Conservation (phyloP, 805 yeast species). For the Barnettozyma vustinii region DNA sequence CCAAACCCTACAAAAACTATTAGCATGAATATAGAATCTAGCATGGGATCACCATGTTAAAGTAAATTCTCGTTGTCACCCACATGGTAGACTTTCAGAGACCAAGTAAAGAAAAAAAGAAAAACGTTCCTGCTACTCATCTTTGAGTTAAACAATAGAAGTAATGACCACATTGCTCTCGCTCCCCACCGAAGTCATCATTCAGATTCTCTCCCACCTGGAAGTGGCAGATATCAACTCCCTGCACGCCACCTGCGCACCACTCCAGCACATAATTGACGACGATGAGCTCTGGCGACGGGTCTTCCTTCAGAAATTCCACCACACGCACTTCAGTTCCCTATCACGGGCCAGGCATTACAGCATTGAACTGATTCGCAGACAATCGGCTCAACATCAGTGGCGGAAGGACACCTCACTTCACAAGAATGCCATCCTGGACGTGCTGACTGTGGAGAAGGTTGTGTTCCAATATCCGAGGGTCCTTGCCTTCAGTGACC, state of each 20-base stretch:
- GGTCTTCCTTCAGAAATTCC: conserved; percentile 27
- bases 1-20: background rate
- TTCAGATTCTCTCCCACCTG: conserved; percentile 31
- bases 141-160: background rate
- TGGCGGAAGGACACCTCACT: conserved; percentile 18
- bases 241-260: conserved; percentile 28
- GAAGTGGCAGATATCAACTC: conserved; percentile 31
- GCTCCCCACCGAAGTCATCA: conserved; percentile 34
- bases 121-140: background rate
- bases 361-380: conserved; percentile 30
- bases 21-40: conserved; percentile 1
- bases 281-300: conserved; percentile 40
- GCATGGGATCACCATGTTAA: background rate
- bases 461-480: conserved; percentile 16
- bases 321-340: conserved; percentile 32
- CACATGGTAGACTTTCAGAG: background rate
- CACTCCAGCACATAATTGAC: conserved; percentile 27
- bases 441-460: conserved; percentile 8
- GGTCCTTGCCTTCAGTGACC: conserved; percentile 13
- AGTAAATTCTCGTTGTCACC: background rate
- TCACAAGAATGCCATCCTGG: conserved; percentile 8
- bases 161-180: conserved; percentile 8
- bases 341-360: conserved; percentile 29
- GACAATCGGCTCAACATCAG: conserved; percentile 21
- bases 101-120: background rate